phyloP scores from a whole-genome alignment of 2,329 filamentous ascomycete species.

The Apiospora aurea region DNA sequence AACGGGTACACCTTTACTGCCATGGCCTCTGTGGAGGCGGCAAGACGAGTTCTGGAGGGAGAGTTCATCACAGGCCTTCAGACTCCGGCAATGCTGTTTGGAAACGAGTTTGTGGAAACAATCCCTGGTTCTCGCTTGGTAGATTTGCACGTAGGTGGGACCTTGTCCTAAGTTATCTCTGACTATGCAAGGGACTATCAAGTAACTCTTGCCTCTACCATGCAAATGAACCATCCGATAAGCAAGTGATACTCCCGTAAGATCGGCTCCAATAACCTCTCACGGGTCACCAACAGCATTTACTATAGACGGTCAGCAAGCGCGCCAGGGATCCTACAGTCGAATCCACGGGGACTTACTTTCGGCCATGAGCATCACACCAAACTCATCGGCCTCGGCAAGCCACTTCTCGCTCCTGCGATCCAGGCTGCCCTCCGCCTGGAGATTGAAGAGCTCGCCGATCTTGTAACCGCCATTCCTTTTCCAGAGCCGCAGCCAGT shows the following conservation, averaged over 20 bases:
- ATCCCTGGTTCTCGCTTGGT: slow-evolving; percentile 18
- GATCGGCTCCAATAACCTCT: background rate
- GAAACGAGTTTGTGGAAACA: slow-evolving; percentile 29
- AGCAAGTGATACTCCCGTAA: background rate
- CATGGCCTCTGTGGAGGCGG: slow-evolving; percentile 31
- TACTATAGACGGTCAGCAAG: background rate
- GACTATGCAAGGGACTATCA: background rate
- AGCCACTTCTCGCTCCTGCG: slow-evolving; percentile 31
- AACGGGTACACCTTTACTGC: slow-evolving; percentile 36
- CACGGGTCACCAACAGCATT: background rate
- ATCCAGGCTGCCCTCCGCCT: slow-evolving; percentile 23
- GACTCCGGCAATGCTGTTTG: slow-evolving; percentile 33
- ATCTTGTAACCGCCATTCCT: slow-evolving; percentile 29
- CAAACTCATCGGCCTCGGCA: slow-evolving; percentile 32
- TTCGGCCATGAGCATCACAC: slow-evolving; percentile 32
- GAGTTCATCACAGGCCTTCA: slow-evolving; percentile 31
- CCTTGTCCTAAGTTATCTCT: no score
- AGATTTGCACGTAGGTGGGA: background rate
- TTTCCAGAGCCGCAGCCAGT: slow-evolving; percentile 31
- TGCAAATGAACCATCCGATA: background rate
- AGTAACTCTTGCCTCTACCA: background rate
- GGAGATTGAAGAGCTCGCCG: slow-evolving; percentile 31
- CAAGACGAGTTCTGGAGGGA: slow-evolving; percentile 29
- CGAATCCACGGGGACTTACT: slow-evolving; percentile 14
- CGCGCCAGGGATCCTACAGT: no score